These are phyloP conservation scores for Parasitella parasitica DNA, from an alignment of 371 early-diverging fungal species.

Conservation along the genomic window DNA sequence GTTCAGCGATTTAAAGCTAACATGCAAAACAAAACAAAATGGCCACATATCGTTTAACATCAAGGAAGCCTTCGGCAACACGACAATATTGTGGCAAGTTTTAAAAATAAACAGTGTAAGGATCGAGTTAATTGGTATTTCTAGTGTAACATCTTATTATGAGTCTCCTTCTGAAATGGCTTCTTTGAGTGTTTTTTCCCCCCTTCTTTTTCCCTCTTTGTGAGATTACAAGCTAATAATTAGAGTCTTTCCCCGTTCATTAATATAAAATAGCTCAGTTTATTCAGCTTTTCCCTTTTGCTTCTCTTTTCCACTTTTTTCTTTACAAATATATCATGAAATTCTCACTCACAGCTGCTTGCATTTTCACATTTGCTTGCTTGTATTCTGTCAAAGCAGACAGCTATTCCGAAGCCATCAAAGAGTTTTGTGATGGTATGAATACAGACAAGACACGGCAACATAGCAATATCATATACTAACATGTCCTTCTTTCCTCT, in stretches of 20 bases:
- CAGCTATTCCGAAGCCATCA: constrained; percentile 36
- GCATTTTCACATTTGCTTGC: constrained; percentile 27
- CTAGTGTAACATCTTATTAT: constrained; percentile 16
- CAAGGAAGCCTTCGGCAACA: constrained; percentile 11
- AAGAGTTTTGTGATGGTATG: constrained; percentile 43
- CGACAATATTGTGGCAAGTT: constrained; percentile 20
- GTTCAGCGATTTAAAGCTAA: constrained; percentile 18
- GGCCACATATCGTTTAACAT: constrained; percentile 5
- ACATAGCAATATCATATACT: not conserved
- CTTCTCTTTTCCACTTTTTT: constrained; percentile 4
- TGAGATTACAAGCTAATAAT: not conserved
- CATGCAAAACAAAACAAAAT: not conserved
- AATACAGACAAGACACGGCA: not conserved
- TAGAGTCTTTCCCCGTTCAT: not conserved
- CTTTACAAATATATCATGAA: constrained; percentile 27
- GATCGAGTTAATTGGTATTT: not conserved
- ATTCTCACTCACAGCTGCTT: constrained; percentile 42
- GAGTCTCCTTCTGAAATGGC: constrained; percentile 4
- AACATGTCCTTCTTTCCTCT: not conserved
- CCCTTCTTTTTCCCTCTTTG: not conserved
- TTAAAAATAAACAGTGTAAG: not conserved
- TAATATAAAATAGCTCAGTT: constrained; percentile 6
- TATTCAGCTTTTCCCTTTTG: not conserved
- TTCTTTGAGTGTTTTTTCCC: too few relatives aligned
- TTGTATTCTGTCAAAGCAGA: constrained; percentile 35